Percentiles rank a stretch among this genome's conserved stretches.
phyloP scores from a whole-genome alignment of 331 rosid genomes.

The Saraca asoca region DNA sequence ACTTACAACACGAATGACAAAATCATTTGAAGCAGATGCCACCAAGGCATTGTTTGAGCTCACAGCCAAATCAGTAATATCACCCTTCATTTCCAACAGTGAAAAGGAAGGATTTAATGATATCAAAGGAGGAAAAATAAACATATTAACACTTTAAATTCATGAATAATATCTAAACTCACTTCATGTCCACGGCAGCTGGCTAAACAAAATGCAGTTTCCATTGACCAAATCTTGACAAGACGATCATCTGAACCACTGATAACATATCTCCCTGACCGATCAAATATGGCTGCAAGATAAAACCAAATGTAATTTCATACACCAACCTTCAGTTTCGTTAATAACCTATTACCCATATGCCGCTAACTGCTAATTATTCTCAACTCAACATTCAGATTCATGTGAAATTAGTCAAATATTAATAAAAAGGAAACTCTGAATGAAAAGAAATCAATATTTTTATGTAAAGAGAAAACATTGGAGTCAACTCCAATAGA shows the following conservation, averaged over 20 bases:
- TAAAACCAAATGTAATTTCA: slow-evolving; percentile 27
- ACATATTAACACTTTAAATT: slow-evolving; percentile 25
- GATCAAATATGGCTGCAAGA: slow-evolving; percentile 88
- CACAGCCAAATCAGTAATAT: slow-evolving; percentile 85
- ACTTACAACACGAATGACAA: slow-evolving; percentile 85
- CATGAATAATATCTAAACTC: slow-evolving; percentile 47
- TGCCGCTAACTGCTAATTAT: slow-evolving; percentile 16
- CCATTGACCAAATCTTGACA: slow-evolving; percentile 97
- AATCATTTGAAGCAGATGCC: slow-evolving; percentile 94
- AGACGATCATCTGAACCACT: slow-evolving; percentile 94
- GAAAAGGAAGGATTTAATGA: slow-evolving; percentile 31
- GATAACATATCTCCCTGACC: slow-evolving; percentile 83
- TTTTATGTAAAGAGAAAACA: slow-evolving; percentile 8
- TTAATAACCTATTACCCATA: slow-evolving; percentile 15
- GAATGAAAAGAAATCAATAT: slow-evolving; percentile 30
- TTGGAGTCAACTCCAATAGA: slow-evolving; percentile 8
- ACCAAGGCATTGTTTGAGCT: slow-evolving; percentile 81
- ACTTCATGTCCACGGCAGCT: slow-evolving; percentile 96
- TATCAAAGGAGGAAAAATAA: slow-evolving; percentile 13
- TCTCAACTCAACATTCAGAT: slow-evolving; percentile 26
- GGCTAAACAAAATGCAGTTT: slow-evolving; percentile 85
- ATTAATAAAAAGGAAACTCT: slow-evolving; percentile 12
- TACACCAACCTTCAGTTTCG: slow-evolving; percentile 13
- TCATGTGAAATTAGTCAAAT: neutral
- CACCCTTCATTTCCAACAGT: slow-evolving; percentile 60